Conservation (phyloP, 768 basidiomycete genomes). For the Hebeloma cylindrosporum region DNA sequence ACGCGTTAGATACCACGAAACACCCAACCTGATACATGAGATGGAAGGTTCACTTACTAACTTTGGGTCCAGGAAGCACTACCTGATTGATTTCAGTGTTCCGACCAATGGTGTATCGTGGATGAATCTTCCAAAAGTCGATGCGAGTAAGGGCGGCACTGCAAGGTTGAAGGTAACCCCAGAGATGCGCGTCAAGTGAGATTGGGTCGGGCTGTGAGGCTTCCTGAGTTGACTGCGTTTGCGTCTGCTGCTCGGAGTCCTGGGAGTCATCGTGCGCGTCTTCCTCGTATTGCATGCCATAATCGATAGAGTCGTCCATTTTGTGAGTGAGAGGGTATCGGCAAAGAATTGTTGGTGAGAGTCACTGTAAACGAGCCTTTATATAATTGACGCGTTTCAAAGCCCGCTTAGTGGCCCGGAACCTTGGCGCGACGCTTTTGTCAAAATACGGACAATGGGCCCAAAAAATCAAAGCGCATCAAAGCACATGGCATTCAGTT, state of each 20-base stretch:
- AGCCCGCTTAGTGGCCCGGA: constrained; percentile 25
- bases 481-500: too few relatives aligned
- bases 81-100: constrained; percentile 47
- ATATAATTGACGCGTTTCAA: constrained; percentile 32
- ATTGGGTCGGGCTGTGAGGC: constrained; percentile 35
- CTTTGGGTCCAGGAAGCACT: constrained; percentile 66
- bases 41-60: constrained; percentile 61
- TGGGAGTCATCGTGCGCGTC: constrained; percentile 28
- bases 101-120: constrained; percentile 56
- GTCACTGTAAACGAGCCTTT: constrained; percentile 24
- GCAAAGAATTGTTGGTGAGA: constrained; percentile 10
- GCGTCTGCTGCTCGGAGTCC: constrained; percentile 33
- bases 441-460: too few relatives aligned
- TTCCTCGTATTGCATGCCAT: constrained; percentile 26
- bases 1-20: constrained; percentile 3
- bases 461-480: too few relatives aligned
- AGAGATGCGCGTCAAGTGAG: constrained; percentile 47
- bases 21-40: not conserved
- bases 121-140: constrained; percentile 58
- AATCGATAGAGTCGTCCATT: constrained; percentile 22
- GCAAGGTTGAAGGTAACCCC: constrained; percentile 74
- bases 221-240: constrained; percentile 48
- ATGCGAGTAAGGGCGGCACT: constrained; percentile 50
- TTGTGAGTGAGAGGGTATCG: constrained; percentile 9
- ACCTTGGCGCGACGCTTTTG: not conserved